Evolutionary conservation across 2,329 filamentous ascomycete genomes (phyloP), one percentile per base, ranked within the genome.

Genomic region (Saccharata proteae): DNA sequence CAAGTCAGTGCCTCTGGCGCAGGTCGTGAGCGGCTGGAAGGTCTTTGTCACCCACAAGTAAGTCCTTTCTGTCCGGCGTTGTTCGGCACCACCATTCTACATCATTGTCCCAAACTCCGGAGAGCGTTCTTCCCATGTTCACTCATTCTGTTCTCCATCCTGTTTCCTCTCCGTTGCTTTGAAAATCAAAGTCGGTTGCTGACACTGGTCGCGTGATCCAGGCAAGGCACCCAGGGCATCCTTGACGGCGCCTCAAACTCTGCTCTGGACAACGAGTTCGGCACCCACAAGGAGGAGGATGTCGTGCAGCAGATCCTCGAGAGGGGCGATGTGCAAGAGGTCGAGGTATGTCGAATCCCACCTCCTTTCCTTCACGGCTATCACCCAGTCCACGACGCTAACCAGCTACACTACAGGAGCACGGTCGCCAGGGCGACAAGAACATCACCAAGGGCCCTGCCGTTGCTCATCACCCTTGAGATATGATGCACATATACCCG

Each of bases 31-130:
- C 36, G 70, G 80, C 6, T 96, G 83, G 69, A 82, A 93, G 69
- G 68, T 98, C 50, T 93, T 93, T 50, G 65, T 80, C 25, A 93
- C 85, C 20, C 81, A 92, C 65, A 80, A 78, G 86, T 94, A 69
- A 63, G 80, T 65, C 22, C 23, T 34, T 29, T 29, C 20, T 27
- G 6, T 20, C 23, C n/a, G 8, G 20, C n/a, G 20, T n/a, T 8
- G 20, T 22, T 22, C 20, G 20, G 20, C 20, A 22, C 20, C 20
- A 22, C n/a, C 20, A 22, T 22, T n/a, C 8, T n/a, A 22, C 20
- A 22, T 8, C 20, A 22, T 22, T n/a, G n/a, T n/a, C n/a, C n/a
- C n/a, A n/a, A n/a, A n/a, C n/a, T n/a, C n/a, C n/a, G n/a, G n/a
- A n/a, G n/a, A n/a, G n/a, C n/a, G n/a, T n/a, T n/a, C n/a, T n/a